A percentile compares a stretch with the other conserved stretches of the same genome.
Evolutionary conservation across 305 asterid genomes (phyloP).

Genomic region (Solanum aculeatissimum): DNA sequence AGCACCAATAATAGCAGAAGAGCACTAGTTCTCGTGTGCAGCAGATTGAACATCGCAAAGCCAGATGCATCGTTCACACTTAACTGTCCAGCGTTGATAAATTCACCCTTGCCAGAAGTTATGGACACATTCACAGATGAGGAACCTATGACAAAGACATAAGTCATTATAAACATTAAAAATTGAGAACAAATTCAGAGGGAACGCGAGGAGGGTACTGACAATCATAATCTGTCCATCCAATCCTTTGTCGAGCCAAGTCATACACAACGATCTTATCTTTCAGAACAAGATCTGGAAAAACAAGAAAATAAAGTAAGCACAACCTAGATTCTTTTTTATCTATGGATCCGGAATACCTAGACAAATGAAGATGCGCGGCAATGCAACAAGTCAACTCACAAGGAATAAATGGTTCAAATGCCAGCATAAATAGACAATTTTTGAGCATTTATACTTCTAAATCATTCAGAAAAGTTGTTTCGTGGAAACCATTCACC

Average conservation of each 20-base stretch:
- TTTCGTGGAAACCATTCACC: background rate
- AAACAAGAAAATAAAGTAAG: background rate
- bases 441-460: background rate
- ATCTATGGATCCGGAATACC: background rate
- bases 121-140: constrained; percentile 73
- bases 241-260: constrained; percentile 57
- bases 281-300: constrained; percentile 68
- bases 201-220: constrained; percentile 14
- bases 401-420: background rate
- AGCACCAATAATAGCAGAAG: constrained; percentile 13
- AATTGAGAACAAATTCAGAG: background rate
- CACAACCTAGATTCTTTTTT: background rate
- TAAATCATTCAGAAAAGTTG: background rate
- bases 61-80: constrained; percentile 50
- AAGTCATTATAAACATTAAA: background rate
- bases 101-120: constrained; percentile 75
- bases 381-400: background rate
- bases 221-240: constrained; percentile 89
- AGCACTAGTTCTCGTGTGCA: constrained; percentile 1
- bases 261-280: constrained; percentile 81
- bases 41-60: constrained; percentile 6
- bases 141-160: constrained; percentile 43
- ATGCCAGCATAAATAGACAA: background rate
- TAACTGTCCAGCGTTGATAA: constrained; percentile 62
- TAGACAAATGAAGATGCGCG: background rate